Percentiles rank a stretch among this genome's conserved stretches.
Evolutionary conservation across 2,329 filamentous ascomycete species (phyloP).

Genomic region (Thermomyces lanuginosus): DNA sequence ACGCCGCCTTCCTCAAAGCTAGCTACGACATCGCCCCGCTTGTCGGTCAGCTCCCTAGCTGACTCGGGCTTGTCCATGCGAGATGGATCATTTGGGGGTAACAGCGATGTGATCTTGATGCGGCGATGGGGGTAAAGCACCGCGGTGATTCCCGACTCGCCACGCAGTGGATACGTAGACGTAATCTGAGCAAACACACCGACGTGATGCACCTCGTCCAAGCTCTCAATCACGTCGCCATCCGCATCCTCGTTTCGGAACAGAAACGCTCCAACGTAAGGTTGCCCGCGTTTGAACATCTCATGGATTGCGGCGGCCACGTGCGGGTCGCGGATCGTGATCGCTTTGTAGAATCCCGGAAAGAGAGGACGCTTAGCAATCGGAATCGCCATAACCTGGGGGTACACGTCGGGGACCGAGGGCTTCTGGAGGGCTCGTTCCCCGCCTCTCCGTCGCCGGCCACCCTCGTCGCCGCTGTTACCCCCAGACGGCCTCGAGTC

Average conservation of each 20-base stretch:
- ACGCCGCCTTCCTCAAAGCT: conserved; percentile 79
- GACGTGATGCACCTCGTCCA: conserved; percentile 84
- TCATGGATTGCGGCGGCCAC: conserved; percentile 87
- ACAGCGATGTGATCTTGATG: conserved; percentile 72
- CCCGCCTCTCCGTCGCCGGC: conserved; percentile 53
- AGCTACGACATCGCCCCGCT: conserved; percentile 85
- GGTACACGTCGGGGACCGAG: conserved; percentile 83
- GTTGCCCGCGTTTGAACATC: conserved; percentile 91
- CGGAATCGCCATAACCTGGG: conserved; percentile 92
- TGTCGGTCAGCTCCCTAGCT: conserved; percentile 40
- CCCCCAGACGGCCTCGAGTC: conserved; percentile 38
- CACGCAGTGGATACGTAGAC: conserved; percentile 73
- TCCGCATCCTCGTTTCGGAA: conserved; percentile 94
- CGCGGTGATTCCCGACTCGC: conserved; percentile 69
- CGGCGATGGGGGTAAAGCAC: conserved; percentile 92
- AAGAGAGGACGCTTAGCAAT: conserved; percentile 88
- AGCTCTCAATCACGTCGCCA: conserved; percentile 78
- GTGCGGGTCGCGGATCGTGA: conserved; percentile 85
- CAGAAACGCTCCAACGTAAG: conserved; percentile 90
- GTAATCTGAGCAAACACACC: conserved; percentile 97
- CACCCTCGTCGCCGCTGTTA: conserved; percentile 42
- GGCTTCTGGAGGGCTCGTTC: conserved; percentile 74
- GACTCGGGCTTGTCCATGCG: conserved; percentile 16
- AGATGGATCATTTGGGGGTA: conserved; percentile 43
- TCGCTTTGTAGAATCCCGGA: conserved; percentile 96